phyloP scores from a whole-genome alignment of 1,284 basidiomycete genomes.

The Cryptococcus depauperatus region DNA sequence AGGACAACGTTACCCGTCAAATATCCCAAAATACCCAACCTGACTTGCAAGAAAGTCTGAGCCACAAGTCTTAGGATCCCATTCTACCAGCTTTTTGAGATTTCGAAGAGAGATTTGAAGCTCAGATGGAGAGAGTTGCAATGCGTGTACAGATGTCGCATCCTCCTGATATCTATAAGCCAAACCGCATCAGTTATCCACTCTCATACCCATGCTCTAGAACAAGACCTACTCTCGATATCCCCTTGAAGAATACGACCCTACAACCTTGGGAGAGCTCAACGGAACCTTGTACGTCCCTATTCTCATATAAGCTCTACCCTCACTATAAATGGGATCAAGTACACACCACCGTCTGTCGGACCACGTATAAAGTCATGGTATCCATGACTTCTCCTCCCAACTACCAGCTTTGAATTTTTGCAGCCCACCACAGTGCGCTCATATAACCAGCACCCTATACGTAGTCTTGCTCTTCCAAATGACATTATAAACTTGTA shows the following conservation, averaged over 20 bases:
- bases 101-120: constrained; percentile 59
- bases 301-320: constrained; percentile 9
- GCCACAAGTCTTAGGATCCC: constrained; percentile 53
- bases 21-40: constrained; percentile 75
- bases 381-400: too few relatives aligned
- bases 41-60: constrained; percentile 60
- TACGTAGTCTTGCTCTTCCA: too few relatives aligned
- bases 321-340: too few relatives aligned
- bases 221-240: constrained; percentile 56
- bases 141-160: constrained; percentile 63
- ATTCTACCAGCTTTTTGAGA: constrained; percentile 53
- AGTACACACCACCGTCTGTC: constrained; percentile 21
- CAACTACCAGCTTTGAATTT: too few relatives aligned
- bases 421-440: too few relatives aligned
- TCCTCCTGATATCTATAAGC: constrained; percentile 67
- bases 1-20: constrained; percentile 62
- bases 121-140: constrained; percentile 66
- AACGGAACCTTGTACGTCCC: constrained; percentile 40
- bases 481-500: too few relatives aligned
- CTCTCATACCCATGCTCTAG: neutral
- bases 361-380: constrained; percentile 37
- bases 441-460: too few relatives aligned
- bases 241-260: constrained; percentile 65
- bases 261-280: constrained; percentile 52
- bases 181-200: neutral